Evolutionary conservation across 306 rosid genomes (phyloP).

Genomic region (Fagus sylvatica): DNA sequence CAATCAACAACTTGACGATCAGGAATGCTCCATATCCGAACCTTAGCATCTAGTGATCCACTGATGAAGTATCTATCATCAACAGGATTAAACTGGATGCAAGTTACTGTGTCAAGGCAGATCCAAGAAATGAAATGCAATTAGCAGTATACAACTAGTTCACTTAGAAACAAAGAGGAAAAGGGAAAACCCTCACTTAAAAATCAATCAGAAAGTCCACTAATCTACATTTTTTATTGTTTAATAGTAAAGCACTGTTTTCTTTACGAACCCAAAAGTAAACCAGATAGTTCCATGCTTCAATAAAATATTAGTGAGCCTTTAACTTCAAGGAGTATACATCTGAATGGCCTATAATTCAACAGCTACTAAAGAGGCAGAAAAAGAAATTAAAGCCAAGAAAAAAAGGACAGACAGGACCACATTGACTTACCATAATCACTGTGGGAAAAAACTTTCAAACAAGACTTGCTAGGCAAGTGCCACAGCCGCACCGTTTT

Average conservation of each 20-base stretch:
- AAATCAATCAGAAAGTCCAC: conserved; percentile 8
- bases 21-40: conserved; percentile 98
- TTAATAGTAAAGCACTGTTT: background rate
- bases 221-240: background rate
- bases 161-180: background rate
- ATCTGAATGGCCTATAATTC: conserved; percentile 11
- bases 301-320: background rate
- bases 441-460: conserved; percentile 85
- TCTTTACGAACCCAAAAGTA: background rate
- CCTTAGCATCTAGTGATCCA: conserved; percentile 96
- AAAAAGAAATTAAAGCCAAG: conserved; percentile 15
- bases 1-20: conserved; percentile 95
- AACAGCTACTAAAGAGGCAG: conserved; percentile 19
- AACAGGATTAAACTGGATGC: conserved; percentile 99
- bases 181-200: background rate
- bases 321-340: background rate
- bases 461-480: conserved; percentile 75
- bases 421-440: conserved; percentile 76
- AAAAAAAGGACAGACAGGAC: conserved; percentile 11
- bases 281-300: background rate
- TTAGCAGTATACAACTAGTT: conserved; percentile 38
- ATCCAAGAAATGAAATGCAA: conserved; percentile 37
- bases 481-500: conserved; percentile 99
- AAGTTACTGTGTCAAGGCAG: conserved; percentile 79
- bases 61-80: conserved; percentile 98